A percentile compares a stretch with the other conserved stretches of the same genome.
These are phyloP conservation scores for Ogataea wickerhamii DNA, from an alignment of 805 yeast genomes.

Conservation along the genomic window DNA sequence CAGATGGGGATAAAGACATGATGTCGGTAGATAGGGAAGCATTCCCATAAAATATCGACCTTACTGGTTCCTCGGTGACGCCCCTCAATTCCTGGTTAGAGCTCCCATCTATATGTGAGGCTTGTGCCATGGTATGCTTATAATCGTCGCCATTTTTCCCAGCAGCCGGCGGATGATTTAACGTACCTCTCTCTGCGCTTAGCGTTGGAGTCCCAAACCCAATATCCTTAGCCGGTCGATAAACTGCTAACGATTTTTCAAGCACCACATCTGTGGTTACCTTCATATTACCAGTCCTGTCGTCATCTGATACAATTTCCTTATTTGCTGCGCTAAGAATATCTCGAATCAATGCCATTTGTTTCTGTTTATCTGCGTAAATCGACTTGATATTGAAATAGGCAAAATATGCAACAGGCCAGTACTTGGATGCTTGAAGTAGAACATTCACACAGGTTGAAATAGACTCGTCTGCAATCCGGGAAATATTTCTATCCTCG, in stretches of 20 bases:
- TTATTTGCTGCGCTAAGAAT: conserved; percentile 13
- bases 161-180: conserved; percentile 1
- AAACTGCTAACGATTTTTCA: conserved; percentile 9
- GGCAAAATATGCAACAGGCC: conserved; percentile 51
- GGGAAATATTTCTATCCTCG: conserved; percentile 23
- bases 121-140: background rate
- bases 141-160: background rate
- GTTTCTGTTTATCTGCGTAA: conserved; percentile 32
- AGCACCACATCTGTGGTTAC: background rate
- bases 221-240: conserved; percentile 4
- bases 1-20: background rate
- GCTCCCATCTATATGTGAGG: background rate
- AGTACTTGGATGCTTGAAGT: conserved; percentile 43
- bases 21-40: background rate
- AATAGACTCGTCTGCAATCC: conserved; percentile 24
- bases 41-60: background rate
- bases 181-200: conserved; percentile 17
- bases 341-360: conserved; percentile 20
- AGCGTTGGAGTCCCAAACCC: conserved; percentile 7
- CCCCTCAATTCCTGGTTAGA: background rate
- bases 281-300: conserved; percentile 1
- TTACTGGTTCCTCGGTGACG: background rate
- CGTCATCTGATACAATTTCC: conserved; percentile 6
- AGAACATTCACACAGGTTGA: conserved; percentile 30
- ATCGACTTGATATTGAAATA: conserved; percentile 46